Percentiles rank a stretch among this genome's conserved stretches.
Evolutionary conservation across 2,329 filamentous ascomycete species (phyloP).

Genomic region (Erysiphe pisi): DNA sequence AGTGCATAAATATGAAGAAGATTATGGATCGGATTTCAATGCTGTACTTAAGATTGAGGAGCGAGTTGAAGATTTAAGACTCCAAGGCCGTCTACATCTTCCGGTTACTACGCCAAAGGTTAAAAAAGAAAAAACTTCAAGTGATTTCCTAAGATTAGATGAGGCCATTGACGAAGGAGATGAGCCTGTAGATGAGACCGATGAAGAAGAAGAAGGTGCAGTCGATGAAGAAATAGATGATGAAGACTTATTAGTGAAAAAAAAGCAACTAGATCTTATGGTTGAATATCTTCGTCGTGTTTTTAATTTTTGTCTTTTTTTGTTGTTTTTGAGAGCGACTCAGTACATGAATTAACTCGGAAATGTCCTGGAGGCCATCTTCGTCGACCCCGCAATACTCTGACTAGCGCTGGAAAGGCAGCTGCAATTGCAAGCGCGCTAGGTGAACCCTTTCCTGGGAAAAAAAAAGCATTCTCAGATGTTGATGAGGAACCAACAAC

Average conservation of each 20-base stretch:
- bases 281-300: slow-evolving; percentile 95
- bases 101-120: slow-evolving; percentile 49
- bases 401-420: slow-evolving; percentile 71
- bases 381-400: slow-evolving; percentile 73
- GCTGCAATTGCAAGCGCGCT: slow-evolving; percentile 75
- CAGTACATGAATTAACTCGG: slow-evolving; percentile 84
- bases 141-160: slow-evolving; percentile 48
- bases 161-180: slow-evolving; percentile 53
- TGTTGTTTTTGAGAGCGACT: slow-evolving; percentile 97
- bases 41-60: slow-evolving; percentile 73
- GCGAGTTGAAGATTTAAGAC: slow-evolving; percentile 68
- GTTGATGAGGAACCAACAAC: slow-evolving; percentile 43
- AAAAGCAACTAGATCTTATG: slow-evolving; percentile 91
- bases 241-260: slow-evolving; percentile 78
- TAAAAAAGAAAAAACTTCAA: slow-evolving; percentile 53
- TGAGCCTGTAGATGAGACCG: slow-evolving; percentile 65
- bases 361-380: slow-evolving; percentile 98
- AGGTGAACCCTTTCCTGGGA: slow-evolving; percentile 72
- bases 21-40: slow-evolving; percentile 66
- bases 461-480: slow-evolving; percentile 57
- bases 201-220: slow-evolving; percentile 55
- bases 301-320: slow-evolving; percentile 97
- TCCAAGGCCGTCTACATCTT: slow-evolving; percentile 65
- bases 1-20: slow-evolving; percentile 72
- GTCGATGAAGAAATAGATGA: slow-evolving; percentile 74